Evolutionary conservation across 2,329 filamentous ascomycete species (phyloP), one percentile per base, ranked within the genome.

Genomic region (Aspergillus melleus): DNA sequence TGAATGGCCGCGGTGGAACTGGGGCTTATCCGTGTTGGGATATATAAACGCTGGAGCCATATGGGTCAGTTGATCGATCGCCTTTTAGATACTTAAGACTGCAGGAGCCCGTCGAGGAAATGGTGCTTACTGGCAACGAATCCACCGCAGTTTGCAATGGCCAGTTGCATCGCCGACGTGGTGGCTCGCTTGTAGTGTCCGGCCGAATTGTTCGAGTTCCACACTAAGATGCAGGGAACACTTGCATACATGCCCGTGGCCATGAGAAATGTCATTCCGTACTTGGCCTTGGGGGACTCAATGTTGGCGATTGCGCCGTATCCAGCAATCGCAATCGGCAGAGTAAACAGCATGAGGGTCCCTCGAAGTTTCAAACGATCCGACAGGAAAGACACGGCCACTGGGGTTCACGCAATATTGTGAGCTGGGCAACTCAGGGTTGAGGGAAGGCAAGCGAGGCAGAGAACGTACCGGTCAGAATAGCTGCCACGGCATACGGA

Each of bases 181-280:
- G 88, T 90, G 0, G 88, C 88, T 14, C 88, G 78, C 71, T 90
- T 90, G 68, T 90, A 90, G 68, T 90, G 88, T 0, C 85, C 86
- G 0, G 87, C 86, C 0, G 83, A 86, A 69, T 90, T 90, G 69
- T 89, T 89, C 2, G 84, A 84, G 62, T 87, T 84, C 87, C 87
- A 90, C 1, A 83, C 86, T 10, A 90, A 75, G 3, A 88, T 83
- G 19, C 83, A 84, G 0, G 87, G 87, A 0, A 89, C 85, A 47
- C 83, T 85, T 50, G 81, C 80, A 68, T 88, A 90, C 69, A 88
- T 79, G 10, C 87, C 87, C 0, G 83, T 84, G 0, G 87, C 85
- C 85, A 89, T 88, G 56, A 90, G 76, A 66, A 87, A 88, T 0
- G 86, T 88, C 85, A 88, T 88, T 44, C 80, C 86, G 65, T 88